Evolutionary conservation across 495 filamentous ascomycete genomes (phyloP), one percentile per base, ranked within the genome.

Genomic region (Penicillium ucsense): DNA sequence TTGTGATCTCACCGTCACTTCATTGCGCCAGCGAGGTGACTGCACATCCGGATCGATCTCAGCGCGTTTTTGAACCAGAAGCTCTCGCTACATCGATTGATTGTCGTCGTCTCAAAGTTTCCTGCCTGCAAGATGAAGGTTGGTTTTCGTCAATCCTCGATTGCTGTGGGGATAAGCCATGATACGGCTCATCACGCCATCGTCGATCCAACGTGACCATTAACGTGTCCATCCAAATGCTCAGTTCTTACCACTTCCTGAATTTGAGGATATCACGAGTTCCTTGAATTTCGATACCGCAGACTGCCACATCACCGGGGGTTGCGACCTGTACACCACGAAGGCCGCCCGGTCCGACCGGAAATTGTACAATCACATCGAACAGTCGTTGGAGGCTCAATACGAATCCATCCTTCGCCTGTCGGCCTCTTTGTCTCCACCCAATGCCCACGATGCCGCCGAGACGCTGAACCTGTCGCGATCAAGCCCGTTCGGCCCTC

Each of bases 281-380:
- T 85, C 91, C 39, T 78, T 99, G 55, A 95, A 91, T 57, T 97
- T 97, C 72, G 84, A 90, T 57, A 97, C 92, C 3, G 76, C 82
- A 9, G 90, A 96, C 61, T 89, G 85, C 56, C 85, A 89, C 55
- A 83, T 97, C 52, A 78, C 85, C 8, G 92, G 92, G 46, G 84
- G 87, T 39, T 95, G 89, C 72, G 92, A 99, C 64, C 78, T 96
- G 12, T 99, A 94, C 73, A 96, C 89, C 6, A 97, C 89, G 34
- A 97, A 97, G 68, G 89, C 92, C 9, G 88, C 91, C 38, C 86
- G 89, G 35, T 77, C 80, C 55, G 94, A 99, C 66, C 95, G 95
- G 74, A 96, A 95, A 66, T 74, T 97, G 3, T 97, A 97, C 77
- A 91, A 91, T 64, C 82, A 83, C 51, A 95, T 99, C 61, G 89